Evolutionary conservation across 805 yeast genomes (phyloP).

Genomic region (Monosporozyma siamensis): DNA sequence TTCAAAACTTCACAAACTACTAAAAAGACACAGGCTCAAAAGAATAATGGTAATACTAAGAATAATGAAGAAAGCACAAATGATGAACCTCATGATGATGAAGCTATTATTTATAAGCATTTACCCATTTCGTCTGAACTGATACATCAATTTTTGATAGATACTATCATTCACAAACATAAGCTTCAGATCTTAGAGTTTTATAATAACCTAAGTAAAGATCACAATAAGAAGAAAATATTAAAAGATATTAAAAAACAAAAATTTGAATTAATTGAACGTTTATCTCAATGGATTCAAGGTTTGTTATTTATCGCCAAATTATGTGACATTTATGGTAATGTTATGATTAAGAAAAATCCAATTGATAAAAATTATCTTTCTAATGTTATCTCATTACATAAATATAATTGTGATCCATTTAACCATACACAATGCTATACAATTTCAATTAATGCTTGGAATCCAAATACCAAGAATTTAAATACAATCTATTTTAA

Average conservation of each 20-base stretch:
- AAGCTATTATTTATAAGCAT: conserved; percentile 10
- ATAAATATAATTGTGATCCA: conserved; percentile 3
- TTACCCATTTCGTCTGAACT: conserved; percentile 19
- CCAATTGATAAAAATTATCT: conserved; percentile 18
- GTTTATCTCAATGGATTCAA: conserved; percentile 1
- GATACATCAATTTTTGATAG: conserved; percentile 23
- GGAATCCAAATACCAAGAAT: conserved; percentile 21
- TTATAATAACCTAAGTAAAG: too few relatives aligned
- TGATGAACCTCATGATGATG: too few relatives aligned
- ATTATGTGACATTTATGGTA: conserved; percentile 17
- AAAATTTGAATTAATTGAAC: background rate
- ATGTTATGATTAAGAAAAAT: conserved; percentile 4
- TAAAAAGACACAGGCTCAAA: background rate
- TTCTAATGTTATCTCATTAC: conserved; percentile 15
- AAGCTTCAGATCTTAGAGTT: too few relatives aligned
- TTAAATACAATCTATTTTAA: conserved; percentile 22
- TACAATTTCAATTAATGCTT: conserved; percentile 22
- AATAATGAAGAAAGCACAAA: too few relatives aligned
- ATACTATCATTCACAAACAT: conserved; percentile 10
- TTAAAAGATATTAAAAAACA: too few relatives aligned
- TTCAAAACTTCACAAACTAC: background rate
- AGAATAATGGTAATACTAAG: background rate
- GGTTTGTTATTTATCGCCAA: conserved; percentile 19
- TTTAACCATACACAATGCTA: background rate
- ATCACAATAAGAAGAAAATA: background rate